Evolutionary conservation across 805 yeast genomes (phyloP).

Genomic region (Kazachstania africana): DNA sequence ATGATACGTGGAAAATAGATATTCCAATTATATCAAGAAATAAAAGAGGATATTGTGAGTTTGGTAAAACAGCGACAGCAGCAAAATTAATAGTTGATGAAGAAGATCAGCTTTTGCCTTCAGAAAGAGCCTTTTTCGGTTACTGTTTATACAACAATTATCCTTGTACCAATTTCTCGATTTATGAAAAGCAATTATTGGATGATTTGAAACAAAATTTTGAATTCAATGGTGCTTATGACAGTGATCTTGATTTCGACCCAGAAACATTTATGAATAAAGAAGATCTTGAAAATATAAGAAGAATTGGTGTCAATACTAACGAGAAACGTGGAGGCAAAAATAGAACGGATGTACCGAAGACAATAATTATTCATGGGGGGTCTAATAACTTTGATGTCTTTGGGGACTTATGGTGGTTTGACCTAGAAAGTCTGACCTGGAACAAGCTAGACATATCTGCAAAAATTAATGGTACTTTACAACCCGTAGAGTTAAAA

Average conservation of each 20-base stretch:
- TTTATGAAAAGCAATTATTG: slow-evolving; percentile 4
- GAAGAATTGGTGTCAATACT: not conserved
- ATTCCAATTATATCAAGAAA: slow-evolving; percentile 27
- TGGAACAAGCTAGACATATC: slow-evolving; percentile 26
- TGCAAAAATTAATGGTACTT: slow-evolving; percentile 1
- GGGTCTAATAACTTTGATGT: slow-evolving; percentile 28
- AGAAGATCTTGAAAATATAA: too few relatives aligned
- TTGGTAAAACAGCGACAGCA: slow-evolving; percentile 27
- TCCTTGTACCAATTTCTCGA: slow-evolving; percentile 3
- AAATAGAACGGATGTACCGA: not conserved
- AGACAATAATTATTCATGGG: slow-evolving; percentile 26
- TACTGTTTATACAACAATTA: slow-evolving; percentile 8
- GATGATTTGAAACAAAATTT: slow-evolving; percentile 4
- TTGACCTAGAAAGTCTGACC: slow-evolving; percentile 31
- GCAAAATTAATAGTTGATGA: too few relatives aligned
- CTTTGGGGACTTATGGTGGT: slow-evolving; percentile 40
- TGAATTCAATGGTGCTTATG: not conserved
- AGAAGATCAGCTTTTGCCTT: too few relatives aligned
- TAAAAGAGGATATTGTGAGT: slow-evolving; percentile 24
- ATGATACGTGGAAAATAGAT: slow-evolving; percentile 33
- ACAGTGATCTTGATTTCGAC: not conserved
- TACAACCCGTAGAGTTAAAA: not conserved
- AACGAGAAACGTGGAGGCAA: not conserved
- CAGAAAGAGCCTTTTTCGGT: slow-evolving; percentile 30
- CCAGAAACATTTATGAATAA: not conserved